These are phyloP conservation scores for Lichtheimia hyalospora DNA, from an alignment of 371 early-diverging fungal species.

Conservation along the genomic window DNA sequence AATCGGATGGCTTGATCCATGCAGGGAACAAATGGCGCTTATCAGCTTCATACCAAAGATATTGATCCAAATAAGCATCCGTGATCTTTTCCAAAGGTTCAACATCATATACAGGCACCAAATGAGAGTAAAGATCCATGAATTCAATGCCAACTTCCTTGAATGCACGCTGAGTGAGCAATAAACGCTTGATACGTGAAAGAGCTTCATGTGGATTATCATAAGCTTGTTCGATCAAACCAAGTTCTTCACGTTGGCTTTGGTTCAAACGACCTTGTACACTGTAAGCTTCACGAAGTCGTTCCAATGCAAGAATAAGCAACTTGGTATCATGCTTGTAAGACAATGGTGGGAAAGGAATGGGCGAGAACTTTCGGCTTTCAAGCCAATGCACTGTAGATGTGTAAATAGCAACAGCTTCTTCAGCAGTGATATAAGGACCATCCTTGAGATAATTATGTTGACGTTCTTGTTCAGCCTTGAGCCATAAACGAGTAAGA, in stretches of 20 bases:
- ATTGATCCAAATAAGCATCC: constrained; percentile 98
- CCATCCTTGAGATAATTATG: constrained; percentile 98
- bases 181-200: constrained; percentile 91
- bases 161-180: constrained; percentile 98
- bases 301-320: constrained; percentile 93
- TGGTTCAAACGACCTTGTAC: constrained; percentile 96
- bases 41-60: constrained; percentile 97
- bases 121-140: constrained; percentile 95
- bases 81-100: constrained; percentile 98
- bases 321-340: constrained; percentile 99
- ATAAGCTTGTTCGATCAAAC: constrained; percentile 96
- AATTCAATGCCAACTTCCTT: constrained; percentile 99
- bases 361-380: constrained; percentile 95
- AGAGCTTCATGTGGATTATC: constrained; percentile 97
- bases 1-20: constrained; percentile 98
- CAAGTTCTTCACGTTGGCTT: constrained; percentile 97
- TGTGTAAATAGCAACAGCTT: constrained; percentile 97
- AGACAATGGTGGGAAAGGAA: constrained; percentile 97
- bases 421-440: constrained; percentile 96
- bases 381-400: constrained; percentile 99
- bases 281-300: constrained; percentile 93
- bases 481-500: constrained; percentile 97
- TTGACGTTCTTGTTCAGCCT: constrained; percentile 99
- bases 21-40: constrained; percentile 89
- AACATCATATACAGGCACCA: constrained; percentile 96